Evolutionary conservation across 1,284 basidiomycete genomes (phyloP).

Genomic region (Xerocomus minutiporus): DNA sequence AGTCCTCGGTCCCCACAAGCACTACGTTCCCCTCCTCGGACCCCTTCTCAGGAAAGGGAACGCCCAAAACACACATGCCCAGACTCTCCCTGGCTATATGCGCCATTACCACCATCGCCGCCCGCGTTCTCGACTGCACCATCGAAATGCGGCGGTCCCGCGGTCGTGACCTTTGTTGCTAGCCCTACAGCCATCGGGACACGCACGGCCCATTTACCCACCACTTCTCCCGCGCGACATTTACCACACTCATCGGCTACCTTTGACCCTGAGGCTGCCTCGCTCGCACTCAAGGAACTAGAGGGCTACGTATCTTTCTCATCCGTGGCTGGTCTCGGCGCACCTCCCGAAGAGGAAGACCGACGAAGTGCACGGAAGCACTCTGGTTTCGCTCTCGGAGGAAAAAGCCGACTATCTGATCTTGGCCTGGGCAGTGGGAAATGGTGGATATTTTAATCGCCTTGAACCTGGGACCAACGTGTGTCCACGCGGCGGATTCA

Average conservation of each 20-base stretch:
- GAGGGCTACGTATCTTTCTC: slow-evolving; percentile 67
- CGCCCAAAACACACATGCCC: slow-evolving; percentile 8
- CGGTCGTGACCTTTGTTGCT: slow-evolving; percentile 23
- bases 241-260: slow-evolving; percentile 23
- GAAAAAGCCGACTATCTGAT: slow-evolving; percentile 19
- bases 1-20: slow-evolving; percentile 16
- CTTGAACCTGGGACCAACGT: neutral
- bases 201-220: slow-evolving; percentile 6
- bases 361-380: slow-evolving; percentile 14
- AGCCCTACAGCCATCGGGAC: slow-evolving; percentile 12
- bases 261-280: slow-evolving; percentile 62
- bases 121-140: slow-evolving; percentile 20
- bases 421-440: slow-evolving; percentile 25
- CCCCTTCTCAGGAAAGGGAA: slow-evolving; percentile 16
- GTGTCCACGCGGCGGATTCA: slow-evolving; percentile 2
- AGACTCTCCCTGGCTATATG: slow-evolving; percentile 28
- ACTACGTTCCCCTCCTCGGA: slow-evolving; percentile 18
- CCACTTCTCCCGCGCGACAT: slow-evolving; percentile 11
- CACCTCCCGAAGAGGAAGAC: slow-evolving; percentile 44
- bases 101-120: slow-evolving; percentile 31
- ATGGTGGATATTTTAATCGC: slow-evolving; percentile 28
- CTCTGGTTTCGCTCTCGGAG: slow-evolving; percentile 15
- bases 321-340: slow-evolving; percentile 64
- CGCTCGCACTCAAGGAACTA: slow-evolving; percentile 49
- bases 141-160: slow-evolving; percentile 17